These are phyloP conservation scores for Cladosporium sphaerospermum DNA, from an alignment of 2,329 filamentous ascomycete species.

Conservation along the genomic window DNA sequence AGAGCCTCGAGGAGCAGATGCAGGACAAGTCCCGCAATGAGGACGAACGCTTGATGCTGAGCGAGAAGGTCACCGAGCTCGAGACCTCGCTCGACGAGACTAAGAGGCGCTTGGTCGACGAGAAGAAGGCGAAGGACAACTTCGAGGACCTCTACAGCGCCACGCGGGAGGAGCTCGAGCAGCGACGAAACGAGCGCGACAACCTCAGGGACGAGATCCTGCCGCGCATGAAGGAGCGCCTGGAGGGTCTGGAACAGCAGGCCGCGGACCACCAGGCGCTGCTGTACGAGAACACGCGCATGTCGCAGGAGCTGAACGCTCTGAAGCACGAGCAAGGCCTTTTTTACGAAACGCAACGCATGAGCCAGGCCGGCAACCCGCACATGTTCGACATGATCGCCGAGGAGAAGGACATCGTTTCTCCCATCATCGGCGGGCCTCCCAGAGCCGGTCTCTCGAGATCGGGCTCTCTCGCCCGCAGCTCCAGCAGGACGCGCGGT, in stretches of 20 bases:
- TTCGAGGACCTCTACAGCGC: slow-evolving; percentile 87
- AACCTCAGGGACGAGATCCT: slow-evolving; percentile 85
- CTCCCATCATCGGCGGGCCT: slow-evolving; percentile 13
- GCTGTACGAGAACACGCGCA: slow-evolving; percentile 71
- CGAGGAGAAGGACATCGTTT: slow-evolving; percentile 46
- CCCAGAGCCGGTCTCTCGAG: slow-evolving; percentile 34
- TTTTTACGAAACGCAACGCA: slow-evolving; percentile 4
- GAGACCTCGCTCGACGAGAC: slow-evolving; percentile 77
- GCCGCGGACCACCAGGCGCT: slow-evolving; percentile 66
- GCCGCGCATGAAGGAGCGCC: slow-evolving; percentile 66
- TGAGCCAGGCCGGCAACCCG: slow-evolving; percentile 29
- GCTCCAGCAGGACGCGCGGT: slow-evolving; percentile 30
- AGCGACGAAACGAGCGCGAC: slow-evolving; percentile 80
- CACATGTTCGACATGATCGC: slow-evolving; percentile 51
- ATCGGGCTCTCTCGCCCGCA: slow-evolving; percentile 55
- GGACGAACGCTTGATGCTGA: slow-evolving; percentile 29
- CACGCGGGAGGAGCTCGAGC: slow-evolving; percentile 74
- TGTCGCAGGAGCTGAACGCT: slow-evolving; percentile 77
- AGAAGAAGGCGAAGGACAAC: slow-evolving; percentile 81
- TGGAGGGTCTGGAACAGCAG: slow-evolving; percentile 72
- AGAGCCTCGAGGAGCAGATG: slow-evolving; percentile 71
- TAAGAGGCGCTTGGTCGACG: slow-evolving; percentile 73
- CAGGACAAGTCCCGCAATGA: slow-evolving; percentile 48
- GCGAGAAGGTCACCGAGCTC: slow-evolving; percentile 66
- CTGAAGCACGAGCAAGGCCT: slow-evolving; percentile 49